Conservation (phyloP, 2,329 filamentous ascomycete species). For the Trichothecium roseum region DNA sequence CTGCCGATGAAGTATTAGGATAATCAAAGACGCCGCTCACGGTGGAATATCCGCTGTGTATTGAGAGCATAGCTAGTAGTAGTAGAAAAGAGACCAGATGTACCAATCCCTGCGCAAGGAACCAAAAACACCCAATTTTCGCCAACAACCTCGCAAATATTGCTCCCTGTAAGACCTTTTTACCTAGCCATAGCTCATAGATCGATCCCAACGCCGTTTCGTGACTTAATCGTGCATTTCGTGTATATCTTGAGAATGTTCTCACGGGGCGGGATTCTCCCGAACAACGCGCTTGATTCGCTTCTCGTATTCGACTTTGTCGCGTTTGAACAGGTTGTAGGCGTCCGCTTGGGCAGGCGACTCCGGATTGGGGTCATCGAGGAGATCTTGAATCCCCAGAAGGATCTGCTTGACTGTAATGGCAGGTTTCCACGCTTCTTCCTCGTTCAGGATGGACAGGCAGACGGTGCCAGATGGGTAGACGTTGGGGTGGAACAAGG, state of each 20-base stretch:
- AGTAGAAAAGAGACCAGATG: no score
- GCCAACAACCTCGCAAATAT: no score
- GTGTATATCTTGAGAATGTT: slow-evolving; percentile 1
- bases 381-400: slow-evolving; percentile 86
- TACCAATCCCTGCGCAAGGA: no score
- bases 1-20: no score
- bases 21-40: no score
- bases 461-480: slow-evolving; percentile 98
- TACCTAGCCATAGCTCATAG: neutral
- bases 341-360: slow-evolving; percentile 95
- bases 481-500: slow-evolving; percentile 96
- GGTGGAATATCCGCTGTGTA: no score
- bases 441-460: slow-evolving; percentile 93
- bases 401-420: slow-evolving; percentile 98
- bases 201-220: neutral
- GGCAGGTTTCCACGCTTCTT: slow-evolving; percentile 96
- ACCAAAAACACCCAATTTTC: no score
- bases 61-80: no score
- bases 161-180: neutral
- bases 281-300: slow-evolving; percentile 78
- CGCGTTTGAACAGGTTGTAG: slow-evolving; percentile 93
- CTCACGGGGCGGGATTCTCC: slow-evolving; percentile 71
- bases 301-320: slow-evolving; percentile 76
- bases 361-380: slow-evolving; percentile 94
- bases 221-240: neutral